Conservation (phyloP, 2,329 filamentous ascomycete genomes). For the Cytospora piceicola region DNA sequence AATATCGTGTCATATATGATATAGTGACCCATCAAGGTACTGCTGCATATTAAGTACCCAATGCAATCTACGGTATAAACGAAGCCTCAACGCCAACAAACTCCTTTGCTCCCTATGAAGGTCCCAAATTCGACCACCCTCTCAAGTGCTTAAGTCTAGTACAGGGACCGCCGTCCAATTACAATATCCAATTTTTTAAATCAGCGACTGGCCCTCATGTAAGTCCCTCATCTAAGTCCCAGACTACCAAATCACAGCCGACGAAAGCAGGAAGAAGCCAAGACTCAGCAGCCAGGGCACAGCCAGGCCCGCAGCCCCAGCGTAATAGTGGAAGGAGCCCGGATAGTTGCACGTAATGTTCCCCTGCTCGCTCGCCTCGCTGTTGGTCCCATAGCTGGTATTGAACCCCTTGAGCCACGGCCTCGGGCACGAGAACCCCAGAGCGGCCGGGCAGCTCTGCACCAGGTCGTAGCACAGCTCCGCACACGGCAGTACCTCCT, state of each 20-base stretch:
- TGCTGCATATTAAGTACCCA: not conserved
- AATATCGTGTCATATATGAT: not conserved
- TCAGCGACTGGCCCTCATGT: not conserved
- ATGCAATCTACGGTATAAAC: not conserved
- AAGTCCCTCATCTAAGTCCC: no score
- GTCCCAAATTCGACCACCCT: not conserved
- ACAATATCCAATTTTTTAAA: not conserved
- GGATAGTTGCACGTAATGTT: constrained; percentile 62
- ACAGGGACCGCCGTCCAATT: no score
- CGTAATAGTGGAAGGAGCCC: constrained; percentile 58
- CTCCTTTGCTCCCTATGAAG: not conserved
- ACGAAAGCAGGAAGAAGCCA: constrained; percentile 15
- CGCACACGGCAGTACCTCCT: constrained; percentile 86
- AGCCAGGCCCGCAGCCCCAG: constrained; percentile 36
- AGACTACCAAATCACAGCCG: constrained; percentile 15
- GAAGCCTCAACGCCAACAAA: constrained; percentile 14
- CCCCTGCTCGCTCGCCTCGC: constrained; percentile 31
- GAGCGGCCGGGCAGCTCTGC: constrained; percentile 76
- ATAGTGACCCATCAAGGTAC: not conserved
- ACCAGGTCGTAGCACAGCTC: constrained; percentile 87
- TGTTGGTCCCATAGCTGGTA: constrained; percentile 49
- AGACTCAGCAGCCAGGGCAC: constrained; percentile 34
- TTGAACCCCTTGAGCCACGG: constrained; percentile 47
- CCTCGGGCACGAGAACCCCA: constrained; percentile 77
- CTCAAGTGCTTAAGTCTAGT: not conserved